Evolutionary conservation across 768 basidiomycete species (phyloP), one percentile per base, ranked within the genome.

Genomic region (Hydnomerulius pinastri): DNA sequence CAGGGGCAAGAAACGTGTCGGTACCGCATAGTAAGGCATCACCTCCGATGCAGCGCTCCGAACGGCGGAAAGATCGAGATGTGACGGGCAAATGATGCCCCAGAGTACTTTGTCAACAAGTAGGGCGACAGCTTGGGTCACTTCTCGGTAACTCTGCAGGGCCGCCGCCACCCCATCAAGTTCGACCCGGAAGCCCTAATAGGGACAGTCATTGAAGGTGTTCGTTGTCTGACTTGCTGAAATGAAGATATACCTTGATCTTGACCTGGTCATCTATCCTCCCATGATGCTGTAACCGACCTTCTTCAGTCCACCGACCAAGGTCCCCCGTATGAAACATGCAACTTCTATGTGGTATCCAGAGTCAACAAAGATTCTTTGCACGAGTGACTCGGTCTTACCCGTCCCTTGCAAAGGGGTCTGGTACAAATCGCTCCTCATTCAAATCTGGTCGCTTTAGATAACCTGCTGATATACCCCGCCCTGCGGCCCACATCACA

Each of bases 271-370:
- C 80, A 56, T 85, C 83, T 28, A 79, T 74, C 28, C 83, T 71
- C 11, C 83, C 83, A 18, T 83, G 72, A 54, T 79, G 79, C 48
- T 83, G 80, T 18, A 85, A 64, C 18, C 73, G 73, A 2, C 83
- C 83, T 50, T 80, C 77, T 6, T 66, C 56, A 36, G 71, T 65
- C 81, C 81, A 83, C 39, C 76, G 71, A 20, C 81, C 81, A 12
- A 85, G 70, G 60, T 83, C 83, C 1, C 81, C 81, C 20, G 83
- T 85, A 54, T 83, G 82, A 62, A 82, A 84, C 82, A 85, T 85
- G 60, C 76, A 55, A 30, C 38, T 56, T 42, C 47, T 17, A 28
- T 21, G 30, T 67, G 8, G n/a, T 15, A 32, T 32, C 15, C 15
- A 8, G 8, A 32, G 30, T 32, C 30, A 7, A 15, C 7, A 32